Evolutionary conservation across 352 stramenopile genomes (phyloP), one percentile per base, ranked within the genome.

Genomic region (Phytophthora brassicae): DNA sequence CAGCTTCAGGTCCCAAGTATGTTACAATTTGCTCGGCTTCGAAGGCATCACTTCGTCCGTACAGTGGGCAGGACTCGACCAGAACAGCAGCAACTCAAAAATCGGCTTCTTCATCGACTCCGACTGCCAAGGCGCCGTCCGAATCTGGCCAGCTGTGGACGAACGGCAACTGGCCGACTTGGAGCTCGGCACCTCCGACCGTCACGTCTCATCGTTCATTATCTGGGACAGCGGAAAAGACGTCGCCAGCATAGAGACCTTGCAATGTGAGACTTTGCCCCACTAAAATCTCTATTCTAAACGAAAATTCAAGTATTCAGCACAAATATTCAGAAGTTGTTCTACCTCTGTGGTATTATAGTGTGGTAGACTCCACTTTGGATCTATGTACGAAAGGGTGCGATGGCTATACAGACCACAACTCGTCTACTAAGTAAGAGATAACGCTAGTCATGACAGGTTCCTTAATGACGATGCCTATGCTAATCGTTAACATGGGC

Each of bases 401-500:
- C 63, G 29, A 54, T 38, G 52, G 6, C 50, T 55, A n/a, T n/a
- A n/a, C n/a, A n/a, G n/a, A n/a, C n/a, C n/a, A n/a, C n/a, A n/a
- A n/a, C n/a, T n/a, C n/a, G n/a, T n/a, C n/a, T n/a, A n/a, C n/a
- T n/a, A n/a, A n/a, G n/a, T n/a, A n/a, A 60, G 19, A 35, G 6
- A 43, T 6, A 35, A 23, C 13, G 12, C 12, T 45, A 53, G 60
- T n/a, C 14, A 89, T 89, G 77, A 70, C 69, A 42, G 82, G 82
- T 43, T 74, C 79, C 48, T 64, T 93, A 49, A 84, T 96, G 69
- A 87, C 85, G 41, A 97, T 97, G 89, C 92, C 90, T 33, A 89
- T 97, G 79, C 59, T 98, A 41, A 80, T 98, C 43, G 81, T 97
- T 48, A 98, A 98, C 67, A 97, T 98, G 90, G 92, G 91, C 29